A percentile compares a stretch with the other conserved stretches of the same genome.
These are phyloP conservation scores for Naganishia onofrii DNA, from an alignment of 768 basidiomycete genomes.

Conservation along the genomic window DNA sequence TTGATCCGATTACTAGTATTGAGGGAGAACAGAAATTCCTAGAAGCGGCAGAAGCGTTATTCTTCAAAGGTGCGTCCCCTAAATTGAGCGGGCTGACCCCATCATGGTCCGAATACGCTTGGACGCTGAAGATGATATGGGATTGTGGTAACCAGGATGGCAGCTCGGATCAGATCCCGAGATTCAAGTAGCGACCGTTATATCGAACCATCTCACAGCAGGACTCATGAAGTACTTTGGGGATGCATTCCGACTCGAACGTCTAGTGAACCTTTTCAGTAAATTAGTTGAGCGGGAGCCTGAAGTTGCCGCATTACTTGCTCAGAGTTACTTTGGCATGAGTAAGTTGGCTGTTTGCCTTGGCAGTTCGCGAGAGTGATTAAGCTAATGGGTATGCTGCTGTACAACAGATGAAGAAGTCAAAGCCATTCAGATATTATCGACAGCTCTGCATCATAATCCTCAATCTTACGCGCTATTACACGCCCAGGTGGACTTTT, in stretches of 20 bases:
- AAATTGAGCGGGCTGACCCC: no score
- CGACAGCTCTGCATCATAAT: slow-evolving; percentile 73
- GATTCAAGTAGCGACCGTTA: slow-evolving; percentile 93
- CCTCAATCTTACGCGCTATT: slow-evolving; percentile 92
- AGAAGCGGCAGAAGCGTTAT: slow-evolving; percentile 81
- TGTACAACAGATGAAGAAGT: slow-evolving; percentile 81
- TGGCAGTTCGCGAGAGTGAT: not conserved
- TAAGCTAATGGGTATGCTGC: not conserved
- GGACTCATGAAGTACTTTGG: slow-evolving; percentile 97
- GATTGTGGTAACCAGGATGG: slow-evolving; percentile 65
- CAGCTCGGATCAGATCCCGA: slow-evolving; percentile 98
- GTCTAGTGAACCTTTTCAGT: slow-evolving; percentile 89
- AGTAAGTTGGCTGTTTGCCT: slow-evolving; percentile 63
- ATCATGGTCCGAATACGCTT: not conserved
- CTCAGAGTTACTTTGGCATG: slow-evolving; percentile 92
- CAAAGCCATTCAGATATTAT: slow-evolving; percentile 92
- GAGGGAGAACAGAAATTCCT: slow-evolving; percentile 89
- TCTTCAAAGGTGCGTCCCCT: slow-evolving; percentile 70
- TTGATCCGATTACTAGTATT: slow-evolving; percentile 85
- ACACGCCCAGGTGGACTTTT: slow-evolving; percentile 90
- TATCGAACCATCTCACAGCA: slow-evolving; percentile 92
- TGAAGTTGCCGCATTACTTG: slow-evolving; percentile 82
- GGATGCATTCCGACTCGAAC: slow-evolving; percentile 79
- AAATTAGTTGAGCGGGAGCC: slow-evolving; percentile 80
- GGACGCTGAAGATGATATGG: not conserved